Evolutionary conservation across 768 basidiomycete genomes (phyloP), one percentile per base, ranked within the genome.

Genomic region (Mycena epipterygia): DNA sequence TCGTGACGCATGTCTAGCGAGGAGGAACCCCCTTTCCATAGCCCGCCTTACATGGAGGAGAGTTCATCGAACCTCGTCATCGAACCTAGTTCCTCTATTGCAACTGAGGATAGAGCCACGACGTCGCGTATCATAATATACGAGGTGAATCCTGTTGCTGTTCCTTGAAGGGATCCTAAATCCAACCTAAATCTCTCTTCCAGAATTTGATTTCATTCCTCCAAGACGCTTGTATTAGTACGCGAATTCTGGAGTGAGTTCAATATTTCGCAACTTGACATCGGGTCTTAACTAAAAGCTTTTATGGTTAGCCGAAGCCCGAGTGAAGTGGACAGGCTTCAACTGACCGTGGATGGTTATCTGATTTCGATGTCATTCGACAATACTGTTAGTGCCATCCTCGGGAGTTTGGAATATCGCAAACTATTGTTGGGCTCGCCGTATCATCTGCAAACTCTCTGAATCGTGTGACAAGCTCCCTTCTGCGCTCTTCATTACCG

Each of bases 131-230:
- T 44, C 9, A 8, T 44, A 6, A 44, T 44, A 12, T 44, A 44
- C 42, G 42, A 44, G 42, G 42, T n/a, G 19, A 44, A 11, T 44
- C 42, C 42, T 14, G 21, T n/a, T 12, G n/a, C n/a, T n/a, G n/a
- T n/a, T n/a, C n/a, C 42, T 44, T 44, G 42, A 44, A 13, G 11
- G 42, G 9, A n/a, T 44, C 37, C n/a, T n/a, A n/a, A n/a, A 16
- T 9, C 37, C 37, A 39, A 39, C 42, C 42, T 44, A n/a, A 44
- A 6, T 44, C 13, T n/a, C 21, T 5, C 21, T 12, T 44, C 9
- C 42, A 65, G 64, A 37, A 21, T 17, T 33, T 57, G 9, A 55
- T 65, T 57, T 11, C 33, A 37, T 56, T 65, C 44, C 64, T 65
- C 55, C 56, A 57, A 25, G 42, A 49, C 9, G 42, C 32, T 37